These are phyloP conservation scores for Physcia stellaris DNA, from an alignment of 495 filamentous ascomycete species.

Conservation along the genomic window DNA sequence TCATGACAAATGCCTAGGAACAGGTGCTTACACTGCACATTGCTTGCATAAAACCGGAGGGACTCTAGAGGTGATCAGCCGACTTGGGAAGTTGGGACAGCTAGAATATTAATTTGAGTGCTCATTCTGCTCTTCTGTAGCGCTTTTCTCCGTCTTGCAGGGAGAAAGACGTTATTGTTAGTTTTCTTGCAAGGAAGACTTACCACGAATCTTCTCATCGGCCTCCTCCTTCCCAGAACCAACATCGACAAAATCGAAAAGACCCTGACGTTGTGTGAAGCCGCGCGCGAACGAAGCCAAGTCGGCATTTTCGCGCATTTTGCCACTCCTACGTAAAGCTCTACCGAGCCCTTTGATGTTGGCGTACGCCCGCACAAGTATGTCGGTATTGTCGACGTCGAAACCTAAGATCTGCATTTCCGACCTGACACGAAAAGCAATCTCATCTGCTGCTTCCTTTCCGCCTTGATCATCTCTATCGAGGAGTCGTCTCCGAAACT, in stretches of 20 bases:
- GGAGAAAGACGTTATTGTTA: no score
- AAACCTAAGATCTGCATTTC: conserved; percentile 19
- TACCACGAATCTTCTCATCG: conserved; percentile 32
- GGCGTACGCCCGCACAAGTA: conserved; percentile 26
- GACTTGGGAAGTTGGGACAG: no score
- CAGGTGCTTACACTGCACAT: no score
- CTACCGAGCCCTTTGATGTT: conserved; percentile 23
- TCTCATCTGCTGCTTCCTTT: conserved; percentile 22
- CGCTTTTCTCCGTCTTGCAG: no score
- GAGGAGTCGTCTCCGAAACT: conserved; percentile 27
- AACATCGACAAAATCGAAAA: conserved; percentile 38
- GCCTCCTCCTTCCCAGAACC: conserved; percentile 35
- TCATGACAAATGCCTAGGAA: no score
- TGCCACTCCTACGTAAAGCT: conserved; percentile 17
- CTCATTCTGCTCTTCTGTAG: no score
- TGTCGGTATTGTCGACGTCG: conserved; percentile 17
- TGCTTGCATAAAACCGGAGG: no score
- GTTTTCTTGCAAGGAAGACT: no score
- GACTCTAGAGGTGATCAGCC: no score
- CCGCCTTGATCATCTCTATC: conserved; percentile 22
- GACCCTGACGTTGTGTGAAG: conserved; percentile 31
- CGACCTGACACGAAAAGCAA: conserved; percentile 19
- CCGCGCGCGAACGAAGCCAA: conserved; percentile 23
- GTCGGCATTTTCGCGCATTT: conserved; percentile 8
- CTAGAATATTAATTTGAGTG: no score